Evolutionary conservation across 768 basidiomycete species (phyloP).

Genomic region (Phylloporus sp.): DNA sequence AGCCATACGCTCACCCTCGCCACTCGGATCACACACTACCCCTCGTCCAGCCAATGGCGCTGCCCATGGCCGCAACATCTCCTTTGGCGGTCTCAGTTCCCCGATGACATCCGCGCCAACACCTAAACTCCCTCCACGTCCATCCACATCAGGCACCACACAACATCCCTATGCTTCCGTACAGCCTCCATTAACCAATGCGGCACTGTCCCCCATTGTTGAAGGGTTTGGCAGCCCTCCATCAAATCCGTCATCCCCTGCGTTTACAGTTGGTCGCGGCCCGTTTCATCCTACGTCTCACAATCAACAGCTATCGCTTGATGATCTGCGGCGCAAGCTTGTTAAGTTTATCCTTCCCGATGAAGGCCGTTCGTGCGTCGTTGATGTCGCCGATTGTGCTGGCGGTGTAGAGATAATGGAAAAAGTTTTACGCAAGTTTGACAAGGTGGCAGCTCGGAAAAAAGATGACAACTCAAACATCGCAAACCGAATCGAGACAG

Average conservation of each 20-base stretch:
- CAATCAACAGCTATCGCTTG: slow-evolving; percentile 50
- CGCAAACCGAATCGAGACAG: slow-evolving; percentile 56
- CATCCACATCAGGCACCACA: slow-evolving; percentile 40
- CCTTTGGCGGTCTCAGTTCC: slow-evolving; percentile 42
- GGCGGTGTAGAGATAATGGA: slow-evolving; percentile 86
- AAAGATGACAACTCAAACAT: slow-evolving; percentile 42
- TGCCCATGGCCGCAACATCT: slow-evolving; percentile 52
- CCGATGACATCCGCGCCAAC: slow-evolving; percentile 33
- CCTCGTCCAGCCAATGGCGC: slow-evolving; percentile 41
- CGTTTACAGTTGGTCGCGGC: slow-evolving; percentile 58
- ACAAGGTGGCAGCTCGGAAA: slow-evolving; percentile 50
- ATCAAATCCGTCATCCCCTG: slow-evolving; percentile 45
- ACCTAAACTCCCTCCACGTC: slow-evolving; percentile 42
- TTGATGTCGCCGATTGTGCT: slow-evolving; percentile 77
- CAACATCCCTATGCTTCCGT: slow-evolving; percentile 60
- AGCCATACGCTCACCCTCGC: slow-evolving; percentile 37
- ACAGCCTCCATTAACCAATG: slow-evolving; percentile 38
- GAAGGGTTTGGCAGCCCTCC: slow-evolving; percentile 48
- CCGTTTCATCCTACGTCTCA: slow-evolving; percentile 50
- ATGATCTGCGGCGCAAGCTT: slow-evolving; percentile 77
- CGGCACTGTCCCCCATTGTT: slow-evolving; percentile 68
- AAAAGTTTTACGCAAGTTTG: slow-evolving; percentile 86
- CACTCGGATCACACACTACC: slow-evolving; percentile 21
- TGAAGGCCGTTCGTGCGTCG: slow-evolving; percentile 69
- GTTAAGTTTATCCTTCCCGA: slow-evolving; percentile 89